Evolutionary conservation across 345 rosid species (phyloP), one percentile per base, ranked within the genome.

Genomic region (Kandelia obovata): DNA sequence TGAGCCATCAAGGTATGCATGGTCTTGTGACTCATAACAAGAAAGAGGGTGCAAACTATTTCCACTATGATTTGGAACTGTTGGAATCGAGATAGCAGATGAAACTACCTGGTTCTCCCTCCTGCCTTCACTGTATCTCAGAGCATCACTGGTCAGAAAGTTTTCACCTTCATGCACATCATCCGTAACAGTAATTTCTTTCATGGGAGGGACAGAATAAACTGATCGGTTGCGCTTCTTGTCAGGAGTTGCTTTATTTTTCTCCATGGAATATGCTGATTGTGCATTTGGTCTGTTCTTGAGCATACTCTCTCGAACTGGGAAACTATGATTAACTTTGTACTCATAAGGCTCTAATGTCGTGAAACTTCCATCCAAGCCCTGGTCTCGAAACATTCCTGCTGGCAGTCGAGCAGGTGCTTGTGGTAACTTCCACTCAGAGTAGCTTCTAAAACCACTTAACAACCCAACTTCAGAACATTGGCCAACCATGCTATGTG

Each of bases 121-220:
- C 70, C 57, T 57, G 35, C 65, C 77, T 67, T 69, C 81, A 0
- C 60, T 34, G 31, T 67, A 73, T 49, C 71, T 72, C 31, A 61
- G 71, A 31, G 51, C 67, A 61, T 72, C 78, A 39, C 52, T 37
- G n/a, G 51, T 37, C 65, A 53, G 26, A 26, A 5, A 57, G 21
- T 65, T 67, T 63, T 78, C 86, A 63, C 66, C 77, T 58, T 81
- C 85, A 23, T 81, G 77, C 68, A 55, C 68, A 80, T 86, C 90
- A 52, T 88, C 90, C 23, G 82, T 83, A 75, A 84, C 66, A 58
- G 84, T 80, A 64, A 84, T 58, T 70, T 86, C 87, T 75, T 75
- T 78, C 25, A 15, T 59, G n/a, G 73, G 73, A 78, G 59, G 66
- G 53, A 61, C 37, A 55, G 68, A 19, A 63, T 81, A 59, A 73